These are phyloP conservation scores for Corinectria fuckeliana DNA, from an alignment of 2,329 filamentous ascomycete species.

Conservation along the genomic window DNA sequence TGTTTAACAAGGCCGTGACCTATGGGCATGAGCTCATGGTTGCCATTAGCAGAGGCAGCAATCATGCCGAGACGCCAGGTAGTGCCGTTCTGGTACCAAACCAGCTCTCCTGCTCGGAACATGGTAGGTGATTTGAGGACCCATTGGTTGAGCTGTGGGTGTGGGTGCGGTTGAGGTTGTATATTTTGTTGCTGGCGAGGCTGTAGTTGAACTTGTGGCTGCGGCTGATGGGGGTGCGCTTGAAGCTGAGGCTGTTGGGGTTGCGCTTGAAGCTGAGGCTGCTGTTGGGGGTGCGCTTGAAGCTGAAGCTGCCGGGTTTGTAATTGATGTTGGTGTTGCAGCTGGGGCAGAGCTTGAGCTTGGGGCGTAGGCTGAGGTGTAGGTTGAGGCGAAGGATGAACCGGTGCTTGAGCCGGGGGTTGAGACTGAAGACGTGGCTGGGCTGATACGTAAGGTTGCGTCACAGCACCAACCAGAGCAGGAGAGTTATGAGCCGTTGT, in stretches of 20 bases:
- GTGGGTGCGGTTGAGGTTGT: slow-evolving; percentile 28
- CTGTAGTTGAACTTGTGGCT: slow-evolving; percentile 1
- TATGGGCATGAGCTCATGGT: slow-evolving; percentile 50
- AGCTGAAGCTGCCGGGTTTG: neutral
- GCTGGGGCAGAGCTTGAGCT: neutral
- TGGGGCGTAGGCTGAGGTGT: neutral
- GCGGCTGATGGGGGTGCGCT: neutral
- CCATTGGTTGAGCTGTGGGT: slow-evolving; percentile 38
- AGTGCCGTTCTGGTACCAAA: slow-evolving; percentile 56
- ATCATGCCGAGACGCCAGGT: slow-evolving; percentile 59
- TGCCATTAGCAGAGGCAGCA: slow-evolving; percentile 38
- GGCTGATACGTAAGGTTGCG: slow-evolving; percentile 6
- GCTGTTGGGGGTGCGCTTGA: slow-evolving; percentile 19
- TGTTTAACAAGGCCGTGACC: slow-evolving; percentile 48
- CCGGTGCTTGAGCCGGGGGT: neutral
- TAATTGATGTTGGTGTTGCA: slow-evolving; percentile 9
- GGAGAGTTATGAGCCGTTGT: slow-evolving; percentile 29
- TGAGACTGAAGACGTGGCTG: slow-evolving; percentile 17
- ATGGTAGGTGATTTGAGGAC: slow-evolving; percentile 45
- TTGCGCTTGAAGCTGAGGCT: slow-evolving; percentile 10
- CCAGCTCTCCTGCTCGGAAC: slow-evolving; percentile 57
- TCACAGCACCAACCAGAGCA: slow-evolving; percentile 14
- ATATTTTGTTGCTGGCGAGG: neutral
- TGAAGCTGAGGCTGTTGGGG: neutral
- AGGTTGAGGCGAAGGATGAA: slow-evolving; percentile 6